Percentiles rank a stretch among this genome's conserved stretches.
These are phyloP conservation scores for Emericellopsis cladophorae DNA, from an alignment of 2,329 filamentous ascomycete genomes.

Conservation along the genomic window DNA sequence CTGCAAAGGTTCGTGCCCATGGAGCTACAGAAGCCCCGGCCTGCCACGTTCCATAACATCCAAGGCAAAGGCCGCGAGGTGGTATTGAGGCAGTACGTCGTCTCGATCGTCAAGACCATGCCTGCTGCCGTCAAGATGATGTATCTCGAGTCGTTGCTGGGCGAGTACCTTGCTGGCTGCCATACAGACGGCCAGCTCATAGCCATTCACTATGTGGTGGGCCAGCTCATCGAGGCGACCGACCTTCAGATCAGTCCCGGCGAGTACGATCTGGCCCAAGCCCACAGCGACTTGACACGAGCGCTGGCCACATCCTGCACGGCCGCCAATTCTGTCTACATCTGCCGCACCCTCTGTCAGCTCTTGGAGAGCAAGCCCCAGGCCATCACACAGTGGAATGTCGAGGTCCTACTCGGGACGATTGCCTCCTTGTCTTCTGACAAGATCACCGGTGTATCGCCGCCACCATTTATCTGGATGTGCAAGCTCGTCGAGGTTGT, in stretches of 20 bases:
- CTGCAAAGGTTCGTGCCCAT: slow-evolving; percentile 22
- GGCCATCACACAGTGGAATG: slow-evolving; percentile 44
- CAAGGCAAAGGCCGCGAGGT: slow-evolving; percentile 14
- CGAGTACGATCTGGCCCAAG: slow-evolving; percentile 23
- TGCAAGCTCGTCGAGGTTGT: slow-evolving; percentile 42
- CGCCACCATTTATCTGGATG: slow-evolving; percentile 26
- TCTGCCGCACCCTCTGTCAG: slow-evolving; percentile 26
- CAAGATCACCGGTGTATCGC: background rate
- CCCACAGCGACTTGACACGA: slow-evolving; percentile 27
- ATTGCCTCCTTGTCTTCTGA: slow-evolving; percentile 19
- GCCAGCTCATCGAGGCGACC: slow-evolving; percentile 20
- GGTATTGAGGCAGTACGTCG: slow-evolving; percentile 18
- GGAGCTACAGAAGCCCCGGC: slow-evolving; percentile 16
- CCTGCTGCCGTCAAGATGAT: slow-evolving; percentile 16
- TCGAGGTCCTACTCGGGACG: slow-evolving; percentile 37
- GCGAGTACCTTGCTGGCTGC: slow-evolving; percentile 13
- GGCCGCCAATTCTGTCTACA: slow-evolving; percentile 19
- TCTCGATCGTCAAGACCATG: slow-evolving; percentile 17
- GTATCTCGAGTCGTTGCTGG: slow-evolving; percentile 25
- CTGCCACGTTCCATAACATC: slow-evolving; percentile 18
- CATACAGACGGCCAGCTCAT: slow-evolving; percentile 26
- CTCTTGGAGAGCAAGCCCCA: slow-evolving; percentile 37
- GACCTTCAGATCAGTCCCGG: slow-evolving; percentile 13
- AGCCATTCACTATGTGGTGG: slow-evolving; percentile 28
- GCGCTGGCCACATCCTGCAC: slow-evolving; percentile 15